Evolutionary conservation across 2,329 filamentous ascomycete species (phyloP).

Genomic region (Exophiala phaeomuriformis): DNA sequence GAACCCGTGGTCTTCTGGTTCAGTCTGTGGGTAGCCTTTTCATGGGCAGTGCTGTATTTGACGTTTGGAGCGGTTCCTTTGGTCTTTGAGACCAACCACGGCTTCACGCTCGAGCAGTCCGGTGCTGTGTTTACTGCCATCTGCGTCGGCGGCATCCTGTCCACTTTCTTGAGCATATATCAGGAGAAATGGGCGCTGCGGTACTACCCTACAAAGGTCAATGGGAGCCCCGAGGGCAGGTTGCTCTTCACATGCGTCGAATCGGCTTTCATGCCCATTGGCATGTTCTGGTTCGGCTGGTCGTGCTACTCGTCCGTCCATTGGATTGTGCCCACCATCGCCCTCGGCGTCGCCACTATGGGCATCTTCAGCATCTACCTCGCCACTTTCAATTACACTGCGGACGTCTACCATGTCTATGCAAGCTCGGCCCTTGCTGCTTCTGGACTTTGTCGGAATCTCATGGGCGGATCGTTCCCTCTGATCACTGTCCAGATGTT

Average conservation of each 20-base stretch:
- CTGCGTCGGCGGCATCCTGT: slow-evolving; percentile 57
- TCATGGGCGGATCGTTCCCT: slow-evolving; percentile 74
- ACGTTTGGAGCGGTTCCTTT: slow-evolving; percentile 74
- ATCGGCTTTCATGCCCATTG: slow-evolving; percentile 66
- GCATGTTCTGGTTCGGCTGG: slow-evolving; percentile 75
- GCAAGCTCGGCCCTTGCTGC: slow-evolving; percentile 80
- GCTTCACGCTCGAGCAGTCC: slow-evolving; percentile 59
- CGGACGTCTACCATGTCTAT: slow-evolving; percentile 78
- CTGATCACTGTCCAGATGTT: slow-evolving; percentile 70
- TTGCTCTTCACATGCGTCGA: slow-evolving; percentile 78
- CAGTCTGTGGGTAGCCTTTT: slow-evolving; percentile 81
- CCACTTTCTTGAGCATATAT: slow-evolving; percentile 61
- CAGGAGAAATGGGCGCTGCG: slow-evolving; percentile 54
- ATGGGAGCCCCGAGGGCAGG: slow-evolving; percentile 60
- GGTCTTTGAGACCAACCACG: slow-evolving; percentile 61
- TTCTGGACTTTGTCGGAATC: slow-evolving; percentile 80
- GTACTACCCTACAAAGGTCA: slow-evolving; percentile 31
- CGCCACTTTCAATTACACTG: slow-evolving; percentile 85
- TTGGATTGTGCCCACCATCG: slow-evolving; percentile 66
- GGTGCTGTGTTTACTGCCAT: slow-evolving; percentile 69
- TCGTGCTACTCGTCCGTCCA: slow-evolving; percentile 51
- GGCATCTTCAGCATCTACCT: slow-evolving; percentile 83
- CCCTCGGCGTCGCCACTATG: slow-evolving; percentile 67
- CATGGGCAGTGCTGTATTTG: slow-evolving; percentile 82
- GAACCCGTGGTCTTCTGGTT: slow-evolving; percentile 64